Base-by-base conservation (phyloP, 1,284 basidiomycete species). In the Ustilago hordei region DNA sequence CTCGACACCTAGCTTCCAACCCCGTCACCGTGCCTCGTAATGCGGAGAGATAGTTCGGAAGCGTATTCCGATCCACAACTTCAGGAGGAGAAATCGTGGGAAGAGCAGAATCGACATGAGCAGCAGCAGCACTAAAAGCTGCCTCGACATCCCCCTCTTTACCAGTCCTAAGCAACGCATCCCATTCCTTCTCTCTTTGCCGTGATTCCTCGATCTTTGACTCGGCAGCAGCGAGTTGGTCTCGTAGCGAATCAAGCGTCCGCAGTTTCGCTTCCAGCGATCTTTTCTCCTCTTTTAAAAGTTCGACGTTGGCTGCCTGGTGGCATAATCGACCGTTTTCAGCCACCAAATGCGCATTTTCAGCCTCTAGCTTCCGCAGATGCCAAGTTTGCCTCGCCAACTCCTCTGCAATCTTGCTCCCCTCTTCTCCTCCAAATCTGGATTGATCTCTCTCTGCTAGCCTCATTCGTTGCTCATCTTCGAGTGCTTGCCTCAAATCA, bases 211-310 rank as follows among this genome's bases (percentile, higher is more conserved):
- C 60, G 6, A 86, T 71, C 15, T 75, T 59, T 13, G 76, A 65
- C 38, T 86, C 86, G 2, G 69, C 59, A 8, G 60, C 52, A 9
- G 75, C 64, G 6, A 81, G 63, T 28, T 72, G 50, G 12, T 70
- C 63, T 13, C 80, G 69, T 32, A 83, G 35, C 38, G 69, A 38
- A 8, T 83, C 76, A 41, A 82, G 64, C 0, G 66, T 69, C 19
- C 78, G 60, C 3, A 81, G 17, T 48, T 79, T 79, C 52, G 64
- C 61, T 55, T 85, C 82, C 3, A 85, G 71, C 31, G 69, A 60
- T 4, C 76, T 65, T 62, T 85, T 85, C 54, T 83, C 74, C 55
- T 85, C 84, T 56, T 78, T 81, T 32, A 85, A 60, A n/a, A 81
- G 64, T 59, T 83, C 79, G 17, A 77, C 70, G 53, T 69, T 70